Conservation (phyloP, 768 basidiomycete genomes). For the Boletus tylopilopsis region DNA sequence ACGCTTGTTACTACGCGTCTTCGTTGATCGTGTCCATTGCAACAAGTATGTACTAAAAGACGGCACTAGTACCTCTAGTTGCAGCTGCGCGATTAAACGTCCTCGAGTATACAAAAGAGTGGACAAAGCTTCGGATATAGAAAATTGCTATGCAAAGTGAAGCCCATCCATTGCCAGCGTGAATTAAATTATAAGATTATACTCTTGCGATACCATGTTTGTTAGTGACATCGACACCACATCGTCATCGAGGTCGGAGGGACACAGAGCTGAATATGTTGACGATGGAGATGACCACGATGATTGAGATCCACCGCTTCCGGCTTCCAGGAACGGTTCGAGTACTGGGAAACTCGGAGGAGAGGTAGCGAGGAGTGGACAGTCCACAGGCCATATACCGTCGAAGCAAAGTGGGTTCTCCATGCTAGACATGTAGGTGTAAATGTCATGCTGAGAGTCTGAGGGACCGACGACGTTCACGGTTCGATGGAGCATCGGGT, state of each 20-base stretch:
- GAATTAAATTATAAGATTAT: constrained; percentile 17
- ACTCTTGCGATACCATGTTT: constrained; percentile 10
- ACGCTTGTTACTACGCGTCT: constrained; percentile 22
- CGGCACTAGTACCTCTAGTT: too few species aligned
- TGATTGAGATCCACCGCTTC: constrained; percentile 16
- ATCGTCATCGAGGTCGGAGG: constrained; percentile 6
- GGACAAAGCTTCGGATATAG: not conserved
- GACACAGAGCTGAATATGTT: constrained; percentile 16
- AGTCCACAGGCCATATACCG: constrained; percentile 3
- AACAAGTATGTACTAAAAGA: too few species aligned
- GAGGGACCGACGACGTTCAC: not conserved
- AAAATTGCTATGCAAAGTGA: not conserved
- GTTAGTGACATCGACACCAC: constrained; percentile 4
- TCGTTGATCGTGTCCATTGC: constrained; percentile 8
- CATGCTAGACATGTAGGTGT: constrained; percentile 1
- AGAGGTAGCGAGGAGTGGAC: constrained; percentile 5
- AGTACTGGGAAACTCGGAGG: constrained; percentile 7
- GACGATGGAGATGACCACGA: constrained; percentile 25
- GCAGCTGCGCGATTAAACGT: not conserved
- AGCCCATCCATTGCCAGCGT: constrained; percentile 1
- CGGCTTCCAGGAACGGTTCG: constrained; percentile 15
- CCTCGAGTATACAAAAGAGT: constrained; percentile 8
- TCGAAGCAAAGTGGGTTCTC: constrained; percentile 4
- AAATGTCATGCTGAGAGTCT: constrained; percentile 1
- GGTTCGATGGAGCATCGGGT: constrained; percentile 3